phyloP scores from a whole-genome alignment of 345 rosid genomes.

The Triadica sebifera region DNA sequence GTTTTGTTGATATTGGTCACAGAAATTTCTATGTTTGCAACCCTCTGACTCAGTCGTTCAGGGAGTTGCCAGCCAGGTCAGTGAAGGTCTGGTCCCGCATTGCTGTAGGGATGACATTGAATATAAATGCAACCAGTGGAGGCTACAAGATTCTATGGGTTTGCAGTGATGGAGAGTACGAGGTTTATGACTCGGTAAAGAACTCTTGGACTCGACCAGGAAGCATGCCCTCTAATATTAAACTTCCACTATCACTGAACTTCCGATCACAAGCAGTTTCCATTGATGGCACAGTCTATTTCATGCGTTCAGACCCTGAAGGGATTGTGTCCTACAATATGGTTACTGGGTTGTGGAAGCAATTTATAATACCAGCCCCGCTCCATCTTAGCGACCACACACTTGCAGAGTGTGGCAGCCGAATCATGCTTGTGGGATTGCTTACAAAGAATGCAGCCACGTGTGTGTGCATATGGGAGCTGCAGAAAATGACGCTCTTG shows the following conservation, averaged over 20 bases:
- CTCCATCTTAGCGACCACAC: slow-evolving; percentile 74
- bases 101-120: slow-evolving; percentile 88
- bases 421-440: slow-evolving; percentile 88
- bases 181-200: slow-evolving; percentile 72
- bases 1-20: slow-evolving; percentile 92
- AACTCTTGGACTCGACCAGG: slow-evolving; percentile 78
- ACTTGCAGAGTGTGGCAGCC: slow-evolving; percentile 81
- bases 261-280: slow-evolving; percentile 91
- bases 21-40: slow-evolving; percentile 85
- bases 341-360: slow-evolving; percentile 76
- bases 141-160: slow-evolving; percentile 91
- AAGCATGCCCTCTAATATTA: slow-evolving; percentile 66
- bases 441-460: slow-evolving; percentile 95
- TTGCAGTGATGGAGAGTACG: slow-evolving; percentile 92
- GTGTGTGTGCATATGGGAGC: slow-evolving; percentile 97
- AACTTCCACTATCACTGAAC: slow-evolving; percentile 75
- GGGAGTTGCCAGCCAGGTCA: slow-evolving; percentile 86
- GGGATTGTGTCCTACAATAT: slow-evolving; percentile 81
- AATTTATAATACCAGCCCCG: slow-evolving; percentile 72
- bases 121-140: slow-evolving; percentile 44
- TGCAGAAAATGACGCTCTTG: slow-evolving; percentile 98
- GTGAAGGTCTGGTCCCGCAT: slow-evolving; percentile 88
- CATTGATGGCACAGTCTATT: slow-evolving; percentile 54
- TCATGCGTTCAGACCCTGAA: slow-evolving; percentile 90
- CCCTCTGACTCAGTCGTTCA: slow-evolving; percentile 77